phyloP scores from a whole-genome alignment of 768 basidiomycete species.

The Boletus rex-veris region DNA sequence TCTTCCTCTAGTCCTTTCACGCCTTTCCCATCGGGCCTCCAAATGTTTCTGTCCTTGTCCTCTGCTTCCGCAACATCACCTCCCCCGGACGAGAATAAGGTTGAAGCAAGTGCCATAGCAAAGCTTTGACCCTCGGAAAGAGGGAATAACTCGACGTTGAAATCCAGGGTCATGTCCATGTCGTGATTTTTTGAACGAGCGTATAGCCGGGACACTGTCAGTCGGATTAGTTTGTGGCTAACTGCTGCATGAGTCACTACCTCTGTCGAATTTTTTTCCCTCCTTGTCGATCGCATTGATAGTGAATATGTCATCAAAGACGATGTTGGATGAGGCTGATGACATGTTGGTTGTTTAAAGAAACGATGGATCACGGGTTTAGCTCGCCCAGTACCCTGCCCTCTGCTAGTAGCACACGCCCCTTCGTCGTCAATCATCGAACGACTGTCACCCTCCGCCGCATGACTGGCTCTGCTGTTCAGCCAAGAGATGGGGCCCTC shows the following conservation, averaged over 20 bases:
- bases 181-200: slow-evolving; percentile 88
- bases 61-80: slow-evolving; percentile 53
- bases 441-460: no score
- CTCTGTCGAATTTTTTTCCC: slow-evolving; percentile 97
- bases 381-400: no score
- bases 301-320: slow-evolving; percentile 93
- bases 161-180: slow-evolving; percentile 92
- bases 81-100: slow-evolving; percentile 55
- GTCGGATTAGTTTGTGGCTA: slow-evolving; percentile 3
- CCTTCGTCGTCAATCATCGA: no score
- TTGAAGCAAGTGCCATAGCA: slow-evolving; percentile 82
- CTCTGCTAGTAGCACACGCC: no score
- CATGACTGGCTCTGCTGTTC: no score
- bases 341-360: slow-evolving; percentile 41
- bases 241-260: slow-evolving; percentile 37
- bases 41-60: slow-evolving; percentile 75
- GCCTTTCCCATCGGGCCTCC: slow-evolving; percentile 84
- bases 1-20: slow-evolving; percentile 85
- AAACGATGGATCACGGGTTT: no score
- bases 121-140: slow-evolving; percentile 66
- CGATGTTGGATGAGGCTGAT: slow-evolving; percentile 62
- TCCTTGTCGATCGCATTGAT: slow-evolving; percentile 83
- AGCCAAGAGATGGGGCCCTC: slow-evolving; percentile 38
- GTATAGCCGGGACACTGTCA: slow-evolving; percentile 83
- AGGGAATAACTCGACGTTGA: slow-evolving; percentile 89